Conservation (phyloP, 371 early-diverging fungal species). For the Choanephora cucurbitarum region DNA sequence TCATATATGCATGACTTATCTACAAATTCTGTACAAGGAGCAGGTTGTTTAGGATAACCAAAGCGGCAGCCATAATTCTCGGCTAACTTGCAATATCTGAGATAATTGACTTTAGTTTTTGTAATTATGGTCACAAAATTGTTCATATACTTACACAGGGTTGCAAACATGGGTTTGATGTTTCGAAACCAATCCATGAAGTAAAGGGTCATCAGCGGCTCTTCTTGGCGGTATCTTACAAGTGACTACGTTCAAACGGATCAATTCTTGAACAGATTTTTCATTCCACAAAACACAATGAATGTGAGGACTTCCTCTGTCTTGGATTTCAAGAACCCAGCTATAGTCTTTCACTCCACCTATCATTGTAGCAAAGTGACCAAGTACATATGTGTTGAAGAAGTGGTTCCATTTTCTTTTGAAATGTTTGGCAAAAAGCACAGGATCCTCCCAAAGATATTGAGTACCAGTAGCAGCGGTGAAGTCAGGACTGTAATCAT, state of each 20-base stretch:
- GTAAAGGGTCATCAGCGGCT: neutral
- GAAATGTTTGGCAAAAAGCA: constrained; percentile 4
- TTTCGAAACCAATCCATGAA: neutral
- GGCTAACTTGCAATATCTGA: neutral
- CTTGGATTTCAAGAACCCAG: constrained; percentile 8
- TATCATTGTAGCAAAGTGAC: neutral
- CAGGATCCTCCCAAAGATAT: constrained; percentile 7
- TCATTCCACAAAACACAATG: constrained; percentile 10
- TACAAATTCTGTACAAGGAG: neutral
- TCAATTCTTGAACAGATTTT: neutral
- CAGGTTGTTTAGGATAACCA: constrained; percentile 1
- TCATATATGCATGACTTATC: neutral
- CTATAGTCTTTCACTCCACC: constrained; percentile 4
- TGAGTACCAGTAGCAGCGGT: neutral
- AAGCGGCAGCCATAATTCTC: neutral
- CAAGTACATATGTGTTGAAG: neutral
- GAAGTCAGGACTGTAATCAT: constrained; percentile 2
- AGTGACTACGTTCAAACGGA: neutral
- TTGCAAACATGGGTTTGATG: constrained; percentile 2
- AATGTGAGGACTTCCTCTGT: constrained; percentile 5
- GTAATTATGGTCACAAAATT: neutral
- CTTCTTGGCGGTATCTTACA: neutral
- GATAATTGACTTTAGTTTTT: too few relatives aligned
- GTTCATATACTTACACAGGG: neutral
- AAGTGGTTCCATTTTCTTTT: constrained; percentile 9